phyloP scores from a whole-genome alignment of 129 eudicot species.

The Solidago caesia region DNA sequence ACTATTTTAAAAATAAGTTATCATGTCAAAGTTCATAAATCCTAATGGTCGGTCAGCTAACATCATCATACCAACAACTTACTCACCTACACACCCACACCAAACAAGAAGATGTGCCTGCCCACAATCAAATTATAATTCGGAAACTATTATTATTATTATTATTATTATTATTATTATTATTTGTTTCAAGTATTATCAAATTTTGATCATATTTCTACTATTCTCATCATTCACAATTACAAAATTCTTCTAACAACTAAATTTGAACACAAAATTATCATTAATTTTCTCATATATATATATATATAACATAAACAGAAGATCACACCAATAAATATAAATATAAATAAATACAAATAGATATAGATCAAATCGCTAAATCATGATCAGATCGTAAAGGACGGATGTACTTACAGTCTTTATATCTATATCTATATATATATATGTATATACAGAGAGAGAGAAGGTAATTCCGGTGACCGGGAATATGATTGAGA shows the following conservation, averaged over 20 bases:
- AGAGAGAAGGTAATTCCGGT: conserved; percentile 34
- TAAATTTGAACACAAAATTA: no score
- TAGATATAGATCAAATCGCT: not conserved
- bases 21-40: conserved; percentile 9
- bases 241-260: no score
- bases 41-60: conserved; percentile 12
- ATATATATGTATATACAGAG: conserved; percentile 15
- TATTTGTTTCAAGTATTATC: no score
- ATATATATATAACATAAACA: conserved; percentile 11
- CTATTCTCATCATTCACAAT: no score
- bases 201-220: no score
- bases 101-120: conserved; percentile 10
- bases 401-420: conserved; percentile 18
- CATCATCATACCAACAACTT: conserved; percentile 17
- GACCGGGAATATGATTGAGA: conserved; percentile 32
- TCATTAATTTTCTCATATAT: no score
- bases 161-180: no score
- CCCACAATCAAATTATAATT: not conserved
- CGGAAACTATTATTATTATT: no score
- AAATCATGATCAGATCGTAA: conserved; percentile 23
- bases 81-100: conserved; percentile 3
- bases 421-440: not conserved
- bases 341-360: conserved; percentile 3
- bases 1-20: not conserved
- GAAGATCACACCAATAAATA: not conserved